Percentiles rank a stretch among this genome's conserved stretches.
These are phyloP conservation scores for Brassica incana DNA, from an alignment of 345 rosid genomes.

Conservation along the genomic window DNA sequence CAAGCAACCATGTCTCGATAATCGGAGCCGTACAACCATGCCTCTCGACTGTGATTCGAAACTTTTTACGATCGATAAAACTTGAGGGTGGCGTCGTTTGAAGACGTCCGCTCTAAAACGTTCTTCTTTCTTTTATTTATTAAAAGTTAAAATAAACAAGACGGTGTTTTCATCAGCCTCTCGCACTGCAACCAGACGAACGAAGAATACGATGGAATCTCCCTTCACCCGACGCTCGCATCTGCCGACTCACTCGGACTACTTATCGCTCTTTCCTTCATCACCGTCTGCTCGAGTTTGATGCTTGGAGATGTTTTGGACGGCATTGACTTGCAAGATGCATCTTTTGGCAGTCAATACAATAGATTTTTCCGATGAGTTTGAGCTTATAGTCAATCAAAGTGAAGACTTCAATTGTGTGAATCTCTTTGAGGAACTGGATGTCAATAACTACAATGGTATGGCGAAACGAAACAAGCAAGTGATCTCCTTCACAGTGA, in stretches of 20 bases:
- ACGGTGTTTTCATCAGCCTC: too few species aligned
- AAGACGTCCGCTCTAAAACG: background rate
- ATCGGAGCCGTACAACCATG: slow-evolving; percentile 76
- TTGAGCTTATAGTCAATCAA: slow-evolving; percentile 49
- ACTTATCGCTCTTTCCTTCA: slow-evolving; percentile 44
- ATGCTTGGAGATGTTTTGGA: slow-evolving; percentile 24
- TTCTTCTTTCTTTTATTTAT: background rate
- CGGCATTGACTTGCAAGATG: slow-evolving; percentile 39
- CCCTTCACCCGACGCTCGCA: too few species aligned
- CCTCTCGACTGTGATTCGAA: slow-evolving; percentile 15
- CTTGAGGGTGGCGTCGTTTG: slow-evolving; percentile 31
- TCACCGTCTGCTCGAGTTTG: slow-evolving; percentile 45
- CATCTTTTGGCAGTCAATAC: too few species aligned
- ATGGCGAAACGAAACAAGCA: slow-evolving; percentile 24
- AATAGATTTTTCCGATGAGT: slow-evolving; percentile 46
- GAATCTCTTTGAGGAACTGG: slow-evolving; percentile 22
- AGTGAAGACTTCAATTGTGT: slow-evolving; percentile 30
- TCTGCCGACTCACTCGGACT: too few species aligned
- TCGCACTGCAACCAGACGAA: background rate
- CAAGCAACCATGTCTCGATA: slow-evolving; percentile 43
- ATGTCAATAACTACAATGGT: slow-evolving; percentile 27
- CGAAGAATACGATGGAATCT: too few species aligned
- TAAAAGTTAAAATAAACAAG: too few species aligned
- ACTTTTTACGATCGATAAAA: background rate
- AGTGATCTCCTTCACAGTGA: slow-evolving; percentile 30